phyloP scores from a whole-genome alignment of 306 rosid species.

The Trichosanthes truncata region DNA sequence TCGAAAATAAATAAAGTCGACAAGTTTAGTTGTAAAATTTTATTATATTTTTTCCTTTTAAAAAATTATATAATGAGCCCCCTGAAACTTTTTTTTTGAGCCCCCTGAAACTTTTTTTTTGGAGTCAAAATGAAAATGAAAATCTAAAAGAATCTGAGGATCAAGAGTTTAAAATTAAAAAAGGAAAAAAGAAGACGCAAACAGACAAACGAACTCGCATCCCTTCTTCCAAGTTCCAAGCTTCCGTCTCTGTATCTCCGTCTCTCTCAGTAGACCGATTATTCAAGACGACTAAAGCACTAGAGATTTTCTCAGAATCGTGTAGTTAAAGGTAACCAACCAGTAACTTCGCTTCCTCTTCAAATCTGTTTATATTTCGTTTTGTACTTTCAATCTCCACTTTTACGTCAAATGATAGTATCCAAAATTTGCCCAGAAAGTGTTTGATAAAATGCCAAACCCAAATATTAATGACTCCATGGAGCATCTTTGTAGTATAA shows the following conservation, averaged over 20 bases:
- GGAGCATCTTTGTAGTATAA: not conserved
- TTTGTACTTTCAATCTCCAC: not conserved
- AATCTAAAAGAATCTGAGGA: too few species aligned
- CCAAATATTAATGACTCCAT: not conserved
- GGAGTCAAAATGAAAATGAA: too few species aligned
- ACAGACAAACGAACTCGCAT: too few species aligned
- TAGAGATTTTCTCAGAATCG: not conserved
- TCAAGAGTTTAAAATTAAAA: too few species aligned
- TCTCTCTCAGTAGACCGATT: not conserved
- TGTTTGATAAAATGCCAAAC: constrained; percentile 1
- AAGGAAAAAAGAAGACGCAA: too few species aligned
- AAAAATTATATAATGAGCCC: too few species aligned
- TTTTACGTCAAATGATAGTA: not conserved
- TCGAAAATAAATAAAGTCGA: too few species aligned
- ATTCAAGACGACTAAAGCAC: not conserved
- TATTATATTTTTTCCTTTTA: too few species aligned
- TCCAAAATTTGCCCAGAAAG: not conserved
- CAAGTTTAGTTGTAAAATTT: too few species aligned
- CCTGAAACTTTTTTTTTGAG: too few species aligned
- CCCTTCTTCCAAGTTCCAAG: too few species aligned
- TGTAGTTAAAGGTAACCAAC: not conserved
- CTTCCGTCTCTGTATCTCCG: not conserved
- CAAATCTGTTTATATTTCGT: not conserved
- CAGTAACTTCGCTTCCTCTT: not conserved
- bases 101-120: too few species aligned